Conservation (phyloP, 495 filamentous ascomycete genomes). For the Letharia columbiana region DNA sequence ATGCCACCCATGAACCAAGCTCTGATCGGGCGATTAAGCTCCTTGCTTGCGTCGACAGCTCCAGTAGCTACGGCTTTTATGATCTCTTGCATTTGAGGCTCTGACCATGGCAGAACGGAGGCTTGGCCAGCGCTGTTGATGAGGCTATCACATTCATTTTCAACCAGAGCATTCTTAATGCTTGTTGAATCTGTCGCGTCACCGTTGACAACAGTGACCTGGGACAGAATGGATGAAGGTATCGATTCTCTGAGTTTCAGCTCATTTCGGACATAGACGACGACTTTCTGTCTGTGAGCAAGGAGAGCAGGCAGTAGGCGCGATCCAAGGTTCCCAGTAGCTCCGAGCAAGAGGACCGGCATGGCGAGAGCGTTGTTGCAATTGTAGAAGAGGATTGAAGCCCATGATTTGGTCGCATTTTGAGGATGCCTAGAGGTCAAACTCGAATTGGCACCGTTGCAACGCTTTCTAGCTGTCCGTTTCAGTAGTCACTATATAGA, state of each 20-base stretch:
- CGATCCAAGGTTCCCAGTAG: constrained; percentile 37
- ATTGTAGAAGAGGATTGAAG: not conserved
- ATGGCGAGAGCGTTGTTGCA: constrained; percentile 20
- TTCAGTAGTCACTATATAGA: too few relatives aligned
- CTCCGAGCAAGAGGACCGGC: constrained; percentile 39
- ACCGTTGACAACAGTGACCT: constrained; percentile 31
- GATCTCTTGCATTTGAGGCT: constrained; percentile 26
- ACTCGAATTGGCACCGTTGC: too few relatives aligned
- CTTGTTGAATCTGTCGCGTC: constrained; percentile 32
- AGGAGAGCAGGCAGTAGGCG: constrained; percentile 36
- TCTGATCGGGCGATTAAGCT: constrained; percentile 27
- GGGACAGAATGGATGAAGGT: constrained; percentile 19
- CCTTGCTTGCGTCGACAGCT: constrained; percentile 26
- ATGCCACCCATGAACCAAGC: constrained; percentile 30
- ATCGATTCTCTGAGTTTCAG: constrained; percentile 30
- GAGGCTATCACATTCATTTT: constrained; percentile 33
- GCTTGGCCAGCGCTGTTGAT: constrained; percentile 34
- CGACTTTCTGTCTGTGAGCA: constrained; percentile 32
- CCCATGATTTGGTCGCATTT: too few relatives aligned
- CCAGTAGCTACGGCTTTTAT: constrained; percentile 29
- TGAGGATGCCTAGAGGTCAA: too few relatives aligned
- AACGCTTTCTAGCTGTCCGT: too few relatives aligned
- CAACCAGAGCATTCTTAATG: constrained; percentile 31
- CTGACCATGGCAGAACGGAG: constrained; percentile 27
- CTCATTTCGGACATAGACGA: constrained; percentile 34